These are phyloP conservation scores for Cryptococcus amylolentus DNA, from an alignment of 1,284 basidiomycete species.

Conservation along the genomic window DNA sequence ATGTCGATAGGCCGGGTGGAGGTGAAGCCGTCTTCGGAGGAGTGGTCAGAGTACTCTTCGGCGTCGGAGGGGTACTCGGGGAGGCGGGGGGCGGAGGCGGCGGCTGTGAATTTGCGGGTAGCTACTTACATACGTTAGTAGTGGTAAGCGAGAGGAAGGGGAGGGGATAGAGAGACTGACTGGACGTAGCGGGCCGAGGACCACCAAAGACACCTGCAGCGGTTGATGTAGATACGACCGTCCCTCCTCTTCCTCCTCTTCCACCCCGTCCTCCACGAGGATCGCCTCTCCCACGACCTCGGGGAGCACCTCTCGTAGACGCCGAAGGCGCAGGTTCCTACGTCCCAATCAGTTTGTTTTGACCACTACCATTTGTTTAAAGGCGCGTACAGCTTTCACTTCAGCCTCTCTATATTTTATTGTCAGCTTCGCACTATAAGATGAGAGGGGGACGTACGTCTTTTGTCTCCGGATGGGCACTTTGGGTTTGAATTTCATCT, in stretches of 20 bases:
- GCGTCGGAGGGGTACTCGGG: conserved; percentile 52
- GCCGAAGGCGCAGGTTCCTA: not conserved
- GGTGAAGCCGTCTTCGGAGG: conserved; percentile 72
- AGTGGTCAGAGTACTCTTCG: conserved; percentile 83
- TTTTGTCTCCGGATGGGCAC: conserved; percentile 39
- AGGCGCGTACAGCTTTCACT: conserved; percentile 19
- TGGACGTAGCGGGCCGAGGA: conserved; percentile 26
- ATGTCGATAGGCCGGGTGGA: conserved; percentile 64
- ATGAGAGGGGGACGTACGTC: conserved; percentile 9
- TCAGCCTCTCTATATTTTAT: conserved; percentile 18
- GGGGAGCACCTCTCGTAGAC: conserved; percentile 2
- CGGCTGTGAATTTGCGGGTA: conserved; percentile 1
- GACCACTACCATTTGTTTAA: not conserved
- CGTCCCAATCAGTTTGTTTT: not conserved
- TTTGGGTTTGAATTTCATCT: conserved; percentile 49
- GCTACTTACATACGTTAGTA: not conserved
- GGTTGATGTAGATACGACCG: conserved; percentile 48
- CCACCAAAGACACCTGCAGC: conserved; percentile 51
- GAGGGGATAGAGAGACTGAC: conserved; percentile 10
- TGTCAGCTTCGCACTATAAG: not conserved
- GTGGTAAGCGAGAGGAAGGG: not conserved
- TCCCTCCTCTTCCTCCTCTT: conserved; percentile 47
- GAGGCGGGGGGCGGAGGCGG: conserved; percentile 44
- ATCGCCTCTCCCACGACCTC: conserved; percentile 23
- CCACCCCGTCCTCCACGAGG: not conserved